Evolutionary conservation across 257 asterid genomes (phyloP).

Genomic region (Nicotiana tabacum): DNA sequence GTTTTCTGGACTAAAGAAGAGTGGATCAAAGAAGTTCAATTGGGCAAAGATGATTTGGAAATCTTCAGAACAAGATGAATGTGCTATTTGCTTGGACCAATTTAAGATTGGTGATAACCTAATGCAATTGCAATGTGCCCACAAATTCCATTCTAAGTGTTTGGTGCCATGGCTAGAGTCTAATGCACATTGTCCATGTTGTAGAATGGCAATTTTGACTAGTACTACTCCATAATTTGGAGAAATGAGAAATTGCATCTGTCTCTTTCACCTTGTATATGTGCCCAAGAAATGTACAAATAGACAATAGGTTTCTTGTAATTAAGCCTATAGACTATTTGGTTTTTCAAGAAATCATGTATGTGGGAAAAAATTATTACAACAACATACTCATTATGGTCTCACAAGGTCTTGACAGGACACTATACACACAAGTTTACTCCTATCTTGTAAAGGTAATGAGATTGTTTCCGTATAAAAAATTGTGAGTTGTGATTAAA

Average conservation of each 20-base stretch:
- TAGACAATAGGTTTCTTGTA: not conserved
- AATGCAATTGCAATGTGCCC: slow-evolving; percentile 65
- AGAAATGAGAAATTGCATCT: not conserved
- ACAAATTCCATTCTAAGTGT: slow-evolving; percentile 60
- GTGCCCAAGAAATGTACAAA: not conserved
- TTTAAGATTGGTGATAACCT: slow-evolving; percentile 32
- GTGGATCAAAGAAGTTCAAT: slow-evolving; percentile 39
- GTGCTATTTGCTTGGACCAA: slow-evolving; percentile 72
- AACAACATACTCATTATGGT: too few relatives aligned
- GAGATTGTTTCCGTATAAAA: too few relatives aligned
- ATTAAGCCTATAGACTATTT: not conserved
- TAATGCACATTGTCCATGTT: slow-evolving; percentile 67
- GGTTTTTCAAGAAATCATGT: not conserved
- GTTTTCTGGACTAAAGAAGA: slow-evolving; percentile 25
- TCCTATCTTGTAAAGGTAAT: too few relatives aligned
- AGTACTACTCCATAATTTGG: not conserved
- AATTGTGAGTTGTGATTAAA: not conserved
- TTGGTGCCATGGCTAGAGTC: slow-evolving; percentile 69
- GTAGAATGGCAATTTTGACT: slow-evolving; percentile 27
- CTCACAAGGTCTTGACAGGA: too few relatives aligned
- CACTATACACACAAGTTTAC: too few relatives aligned
- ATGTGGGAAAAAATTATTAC: not conserved
- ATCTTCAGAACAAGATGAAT: slow-evolving; percentile 56
- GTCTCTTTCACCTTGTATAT: not conserved
- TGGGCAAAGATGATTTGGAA: slow-evolving; percentile 62